These are phyloP conservation scores for Neofusicoccum cordaticola DNA, from an alignment of 2,329 filamentous ascomycete species.

Conservation along the genomic window DNA sequence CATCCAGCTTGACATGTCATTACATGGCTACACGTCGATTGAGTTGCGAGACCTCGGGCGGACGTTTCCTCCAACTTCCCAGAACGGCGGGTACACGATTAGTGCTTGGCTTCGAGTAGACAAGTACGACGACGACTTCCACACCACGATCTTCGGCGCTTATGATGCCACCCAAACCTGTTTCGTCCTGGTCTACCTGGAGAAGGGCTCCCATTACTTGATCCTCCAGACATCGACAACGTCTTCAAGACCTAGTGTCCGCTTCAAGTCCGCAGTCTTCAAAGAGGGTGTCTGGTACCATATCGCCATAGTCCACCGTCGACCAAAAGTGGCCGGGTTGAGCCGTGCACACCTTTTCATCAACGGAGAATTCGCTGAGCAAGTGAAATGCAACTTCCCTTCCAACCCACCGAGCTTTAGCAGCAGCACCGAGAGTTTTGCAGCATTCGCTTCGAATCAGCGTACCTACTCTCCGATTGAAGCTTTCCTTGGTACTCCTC, in stretches of 20 bases:
- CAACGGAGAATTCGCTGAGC: conserved; percentile 90
- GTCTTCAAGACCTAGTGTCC: conserved; percentile 80
- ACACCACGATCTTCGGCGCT: conserved; percentile 94
- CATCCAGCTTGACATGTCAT: conserved; percentile 89
- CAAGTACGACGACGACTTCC: conserved; percentile 75
- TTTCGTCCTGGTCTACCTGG: conserved; percentile 89
- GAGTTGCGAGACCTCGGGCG: conserved; percentile 85
- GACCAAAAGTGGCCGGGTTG: conserved; percentile 69
- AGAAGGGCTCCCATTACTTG: conserved; percentile 88
- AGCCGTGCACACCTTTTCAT: conserved; percentile 87
- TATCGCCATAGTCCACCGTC: conserved; percentile 80
- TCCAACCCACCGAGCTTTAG: conserved; percentile 65
- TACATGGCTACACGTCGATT: conserved; percentile 83
- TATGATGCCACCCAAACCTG: conserved; percentile 91
- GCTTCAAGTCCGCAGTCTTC: conserved; percentile 84
- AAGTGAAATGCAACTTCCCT: conserved; percentile 86
- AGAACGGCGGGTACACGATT: conserved; percentile 80
- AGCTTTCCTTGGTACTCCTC: conserved; percentile 89
- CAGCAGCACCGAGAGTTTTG: conserved; percentile 64
- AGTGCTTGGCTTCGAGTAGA: conserved; percentile 87
- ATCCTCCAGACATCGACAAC: conserved; percentile 94
- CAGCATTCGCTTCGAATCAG: conserved; percentile 59
- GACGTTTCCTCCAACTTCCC: conserved; percentile 75
- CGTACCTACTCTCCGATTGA: conserved; percentile 70
- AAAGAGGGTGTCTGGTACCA: conserved; percentile 85